These are phyloP conservation scores for Kalmusia sp. DNA, from an alignment of 2,329 filamentous ascomycete species.

Conservation along the genomic window DNA sequence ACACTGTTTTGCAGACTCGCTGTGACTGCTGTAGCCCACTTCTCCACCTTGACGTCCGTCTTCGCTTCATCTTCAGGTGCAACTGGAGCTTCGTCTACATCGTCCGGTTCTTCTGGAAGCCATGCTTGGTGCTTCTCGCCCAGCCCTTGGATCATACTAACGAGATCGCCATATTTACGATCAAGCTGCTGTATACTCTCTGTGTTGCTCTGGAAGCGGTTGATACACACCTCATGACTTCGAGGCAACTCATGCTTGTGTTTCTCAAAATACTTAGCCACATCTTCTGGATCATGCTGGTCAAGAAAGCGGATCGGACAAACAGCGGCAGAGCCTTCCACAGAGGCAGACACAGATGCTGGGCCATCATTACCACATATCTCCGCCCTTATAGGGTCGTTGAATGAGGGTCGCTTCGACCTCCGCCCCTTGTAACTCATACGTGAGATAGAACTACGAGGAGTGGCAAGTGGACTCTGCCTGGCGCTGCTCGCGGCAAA, in stretches of 20 bases:
- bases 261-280: conserved; percentile 90
- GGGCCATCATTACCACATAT: conserved; percentile 53
- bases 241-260: conserved; percentile 95
- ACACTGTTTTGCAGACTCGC: conserved; percentile 56
- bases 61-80: conserved; percentile 50
- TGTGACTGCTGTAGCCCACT: conserved; percentile 83
- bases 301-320: conserved; percentile 94
- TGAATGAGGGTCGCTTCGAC: conserved; percentile 51
- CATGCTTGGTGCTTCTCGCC: conserved; percentile 88
- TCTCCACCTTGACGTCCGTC: conserved; percentile 77
- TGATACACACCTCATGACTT: conserved; percentile 91
- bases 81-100: conserved; percentile 55
- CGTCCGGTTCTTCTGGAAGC: conserved; percentile 66
- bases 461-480: conserved; percentile 53
- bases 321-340: conserved; percentile 60
- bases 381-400: conserved; percentile 51
- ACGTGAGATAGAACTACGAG: conserved; percentile 49
- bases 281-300: conserved; percentile 90
- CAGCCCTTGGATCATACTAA: conserved; percentile 92
- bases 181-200: conserved; percentile 86
- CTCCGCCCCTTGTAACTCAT: conserved; percentile 43
- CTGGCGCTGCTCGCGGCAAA: conserved; percentile 65
- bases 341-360: conserved; percentile 53
- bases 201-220: conserved; percentile 86
- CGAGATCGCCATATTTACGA: conserved; percentile 90